Percentiles rank a stretch among this genome's conserved stretches.
Conservation (phyloP, 257 asterid species). For the Solanum ossicruentum region DNA sequence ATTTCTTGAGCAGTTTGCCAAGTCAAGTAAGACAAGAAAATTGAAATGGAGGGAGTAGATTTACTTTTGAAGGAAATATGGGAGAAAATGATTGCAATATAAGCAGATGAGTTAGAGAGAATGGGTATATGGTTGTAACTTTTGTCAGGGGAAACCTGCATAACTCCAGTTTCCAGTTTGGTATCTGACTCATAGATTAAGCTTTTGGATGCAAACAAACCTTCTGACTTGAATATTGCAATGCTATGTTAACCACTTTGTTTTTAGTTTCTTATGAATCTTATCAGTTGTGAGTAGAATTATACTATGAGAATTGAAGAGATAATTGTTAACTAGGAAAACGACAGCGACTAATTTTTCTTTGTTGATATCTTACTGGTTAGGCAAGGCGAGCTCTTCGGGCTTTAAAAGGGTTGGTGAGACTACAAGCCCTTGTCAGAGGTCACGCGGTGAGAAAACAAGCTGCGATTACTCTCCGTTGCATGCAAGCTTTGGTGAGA, state of each 20-base stretch:
- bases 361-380: background rate
- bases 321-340: background rate
- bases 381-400: slow-evolving; percentile 98
- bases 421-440: slow-evolving; percentile 98
- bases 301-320: background rate
- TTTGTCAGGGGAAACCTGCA: background rate
- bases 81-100: background rate
- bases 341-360: background rate
- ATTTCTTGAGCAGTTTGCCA: background rate
- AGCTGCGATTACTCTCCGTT: slow-evolving; percentile 91
- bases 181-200: background rate
- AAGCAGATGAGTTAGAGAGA: background rate
- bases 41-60: background rate
- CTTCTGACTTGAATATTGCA: background rate
- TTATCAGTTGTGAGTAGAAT: background rate
- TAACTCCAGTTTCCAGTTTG: background rate
- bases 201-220: background rate
- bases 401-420: slow-evolving; percentile 91
- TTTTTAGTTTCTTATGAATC: background rate
- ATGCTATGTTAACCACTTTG: background rate
- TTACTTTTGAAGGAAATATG: background rate
- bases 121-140: background rate
- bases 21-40: background rate
- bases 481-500: slow-evolving; percentile 98
- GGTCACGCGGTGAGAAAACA: slow-evolving; percentile 99